Base-by-base conservation (phyloP, 2,329 filamentous ascomycete genomes). In the Fusarium sacchari region DNA sequence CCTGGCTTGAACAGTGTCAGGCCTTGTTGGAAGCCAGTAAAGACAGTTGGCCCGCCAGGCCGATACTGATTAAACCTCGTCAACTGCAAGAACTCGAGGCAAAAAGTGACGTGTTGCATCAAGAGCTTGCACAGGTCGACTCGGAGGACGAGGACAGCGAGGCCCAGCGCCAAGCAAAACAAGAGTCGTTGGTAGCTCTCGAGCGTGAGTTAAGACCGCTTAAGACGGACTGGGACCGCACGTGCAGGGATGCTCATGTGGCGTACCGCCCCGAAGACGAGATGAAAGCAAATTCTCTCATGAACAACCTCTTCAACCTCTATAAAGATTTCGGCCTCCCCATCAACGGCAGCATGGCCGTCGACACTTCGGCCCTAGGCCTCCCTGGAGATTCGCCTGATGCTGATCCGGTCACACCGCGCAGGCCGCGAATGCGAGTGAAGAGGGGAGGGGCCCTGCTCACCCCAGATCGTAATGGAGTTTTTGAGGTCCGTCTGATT, bases 401-500 rank as follows among this genome's bases (percentile, higher is more conserved):
- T 34, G 50, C 42, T 28, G 47, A 58, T 49, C 37, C 18, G 26
- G 40, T 32, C 15, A 56, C 53, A 44, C 32, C 57, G 34, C 43
- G 26, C 24, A 26, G 46, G 26, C 30, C 57, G 39, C 59, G 43
- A 40, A 34, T 46, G 28, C 60, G 30, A 22, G 28, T 44, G 6
- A 66, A 50, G 44, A 57, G 32, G 14, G 34, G 40, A 24, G 65
- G 58, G 20, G 66, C 52, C 12, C 44, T 52, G 18, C 46, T 69
- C 42, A 49, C 59, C 7, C 49, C 40, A 20, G 42, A 49, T 40
- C 39, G 42, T 22, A 18, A 58, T 42, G 65, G 65, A 18, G 18
- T 37, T 42, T 58, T 39, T 36, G 65, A 70, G 60, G 67, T 70
- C 17, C 24, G 67, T 70, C 24, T 32, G 53, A n/a, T n/a, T n/a